Evolutionary conservation across 768 basidiomycete genomes (phyloP).

Genomic region (Pisolithus albus): DNA sequence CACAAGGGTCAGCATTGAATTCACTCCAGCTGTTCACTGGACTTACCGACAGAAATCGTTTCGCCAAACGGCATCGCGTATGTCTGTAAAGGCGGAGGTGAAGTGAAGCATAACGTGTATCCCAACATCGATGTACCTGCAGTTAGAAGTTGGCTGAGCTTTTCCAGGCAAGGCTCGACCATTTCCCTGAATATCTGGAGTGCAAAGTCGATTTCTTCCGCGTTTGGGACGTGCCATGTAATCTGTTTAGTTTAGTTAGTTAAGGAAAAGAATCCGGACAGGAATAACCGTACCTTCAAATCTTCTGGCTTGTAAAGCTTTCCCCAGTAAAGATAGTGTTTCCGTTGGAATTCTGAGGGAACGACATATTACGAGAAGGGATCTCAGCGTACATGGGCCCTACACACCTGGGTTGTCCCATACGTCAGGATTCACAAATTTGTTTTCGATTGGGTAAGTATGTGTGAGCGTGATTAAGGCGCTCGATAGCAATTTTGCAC

Average conservation of each 20-base stretch:
- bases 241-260: slow-evolving; percentile 41
- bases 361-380: not conserved
- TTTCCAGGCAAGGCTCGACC: slow-evolving; percentile 57
- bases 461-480: slow-evolving; percentile 69
- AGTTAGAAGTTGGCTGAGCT: slow-evolving; percentile 57
- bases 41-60: slow-evolving; percentile 81
- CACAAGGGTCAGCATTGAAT: not conserved
- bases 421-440: slow-evolving; percentile 76
- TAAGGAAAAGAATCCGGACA: slow-evolving; percentile 8
- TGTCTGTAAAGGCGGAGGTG: slow-evolving; percentile 27
- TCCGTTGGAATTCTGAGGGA: not conserved
- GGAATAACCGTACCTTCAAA: slow-evolving; percentile 52
- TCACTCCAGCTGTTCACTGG: not conserved
- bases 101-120: not conserved
- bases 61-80: slow-evolving; percentile 60
- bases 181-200: slow-evolving; percentile 69
- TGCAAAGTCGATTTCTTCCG: slow-evolving; percentile 70
- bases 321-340: slow-evolving; percentile 56
- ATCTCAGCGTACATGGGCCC: not conserved
- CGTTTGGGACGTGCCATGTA: slow-evolving; percentile 16
- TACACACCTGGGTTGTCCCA: slow-evolving; percentile 69
- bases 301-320: slow-evolving; percentile 70
- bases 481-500: slow-evolving; percentile 70
- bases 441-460: slow-evolving; percentile 69
- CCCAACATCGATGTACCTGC: slow-evolving; percentile 10